Base-by-base conservation (phyloP, 495 filamentous ascomycete genomes). In the Gamarada debralockiae region DNA sequence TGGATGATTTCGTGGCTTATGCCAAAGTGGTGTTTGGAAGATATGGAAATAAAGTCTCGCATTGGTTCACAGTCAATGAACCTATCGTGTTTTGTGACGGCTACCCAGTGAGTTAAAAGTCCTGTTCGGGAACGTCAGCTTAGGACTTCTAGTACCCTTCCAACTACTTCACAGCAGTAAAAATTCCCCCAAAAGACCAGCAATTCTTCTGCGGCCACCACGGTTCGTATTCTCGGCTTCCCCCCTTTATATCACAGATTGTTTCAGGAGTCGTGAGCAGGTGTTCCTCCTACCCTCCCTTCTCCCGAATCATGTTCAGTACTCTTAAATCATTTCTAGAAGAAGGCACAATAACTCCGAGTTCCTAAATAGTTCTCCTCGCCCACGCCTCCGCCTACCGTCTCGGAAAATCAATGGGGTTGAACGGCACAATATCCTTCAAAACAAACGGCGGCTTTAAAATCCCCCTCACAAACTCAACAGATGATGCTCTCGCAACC, bases 11-110 rank as follows among this genome's bases (percentile, higher is more conserved):
- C 53, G 59, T 73, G 39, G 62, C 67, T 33, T 74, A 73, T 45
- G 71, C 71, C 8, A 68, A 67, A 52, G 70, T 73, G 23, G 52
- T 73, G 1, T 71, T 74, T 38, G 40, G 49, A 7, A 56, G 70
- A 22, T 74, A 72, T 55, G 71, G 71, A 38, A 60, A 68, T 25
- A 58, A 68, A 34, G 71, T 74, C 13, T 59, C 70, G 15, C 53
- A 66, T 14, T 74, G 71, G 72, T 73, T 70, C 52, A 74, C 73
- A 10, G 52, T 73, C 5, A 76, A 73, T 48, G 74, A 73, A 59
- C 57, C 57, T 29, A 57, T 58, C 33, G 50, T 53, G 5, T 58
- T 54, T 24, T 58, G 56, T 31, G 3, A 33, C 3, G 24, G 55
- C 46, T 20, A 56, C 49, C 31, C 48, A 8, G 42, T 45, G 10